Evolutionary conservation across 345 rosid species (phyloP).

Genomic region (Toxicodendron radicans): DNA sequence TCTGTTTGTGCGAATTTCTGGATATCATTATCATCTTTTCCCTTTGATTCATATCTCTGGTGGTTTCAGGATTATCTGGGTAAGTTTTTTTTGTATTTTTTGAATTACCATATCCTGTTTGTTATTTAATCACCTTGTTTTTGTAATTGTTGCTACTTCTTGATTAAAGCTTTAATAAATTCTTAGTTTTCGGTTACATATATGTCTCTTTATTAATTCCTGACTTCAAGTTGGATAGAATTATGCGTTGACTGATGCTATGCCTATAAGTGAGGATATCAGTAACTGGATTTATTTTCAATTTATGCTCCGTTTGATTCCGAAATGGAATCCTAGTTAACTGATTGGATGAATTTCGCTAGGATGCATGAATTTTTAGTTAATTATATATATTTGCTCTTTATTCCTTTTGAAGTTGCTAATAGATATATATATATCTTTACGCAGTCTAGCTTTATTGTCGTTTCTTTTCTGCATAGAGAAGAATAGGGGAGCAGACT

Average conservation of each 20-base stretch:
- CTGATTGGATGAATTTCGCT: neutral
- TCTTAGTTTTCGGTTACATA: conserved; percentile 1
- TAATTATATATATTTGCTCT: neutral
- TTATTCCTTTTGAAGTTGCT: neutral
- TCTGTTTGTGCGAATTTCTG: neutral
- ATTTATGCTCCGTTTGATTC: neutral
- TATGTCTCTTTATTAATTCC: neutral
- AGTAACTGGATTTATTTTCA: neutral
- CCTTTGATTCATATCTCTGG: neutral
- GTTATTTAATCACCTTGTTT: neutral
- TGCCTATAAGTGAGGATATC: neutral
- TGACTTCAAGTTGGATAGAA: neutral
- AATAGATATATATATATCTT: neutral
- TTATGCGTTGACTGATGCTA: conserved; percentile 1
- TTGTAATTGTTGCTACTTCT: neutral
- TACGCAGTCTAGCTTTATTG: neutral
- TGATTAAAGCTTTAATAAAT: neutral
- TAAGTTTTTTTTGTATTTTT: neutral
- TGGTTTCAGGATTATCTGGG: conserved; percentile 25
- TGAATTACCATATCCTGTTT: too few species aligned
- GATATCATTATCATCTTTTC: conserved; percentile 8
- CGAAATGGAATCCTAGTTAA: neutral
- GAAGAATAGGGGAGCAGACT: neutral
- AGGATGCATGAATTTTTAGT: neutral
- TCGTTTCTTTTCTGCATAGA: neutral